Percentiles rank a stretch among this genome's conserved stretches.
Evolutionary conservation across 345 rosid species (phyloP).

Genomic region (Salix viminalis): DNA sequence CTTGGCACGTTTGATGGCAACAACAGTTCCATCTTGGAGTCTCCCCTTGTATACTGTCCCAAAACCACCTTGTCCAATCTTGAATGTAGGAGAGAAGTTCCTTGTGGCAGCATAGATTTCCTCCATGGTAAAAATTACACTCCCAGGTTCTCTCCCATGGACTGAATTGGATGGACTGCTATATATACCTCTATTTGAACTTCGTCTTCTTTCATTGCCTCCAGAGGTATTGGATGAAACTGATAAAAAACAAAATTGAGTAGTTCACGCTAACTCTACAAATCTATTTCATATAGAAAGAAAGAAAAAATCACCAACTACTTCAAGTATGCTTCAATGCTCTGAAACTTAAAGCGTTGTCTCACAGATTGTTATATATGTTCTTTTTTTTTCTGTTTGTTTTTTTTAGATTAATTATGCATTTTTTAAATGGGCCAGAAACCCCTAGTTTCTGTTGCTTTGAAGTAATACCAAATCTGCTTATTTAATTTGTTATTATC

Average conservation of each 20-base stretch:
- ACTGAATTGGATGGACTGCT: conserved; percentile 28
- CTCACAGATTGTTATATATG: too few species aligned
- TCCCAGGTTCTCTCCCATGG: conserved; percentile 40
- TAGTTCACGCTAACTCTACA: not conserved
- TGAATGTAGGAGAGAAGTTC: conserved; percentile 73
- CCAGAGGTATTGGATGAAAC: conserved; percentile 33
- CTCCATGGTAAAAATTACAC: conserved; percentile 47
- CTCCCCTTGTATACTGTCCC: conserved; percentile 89
- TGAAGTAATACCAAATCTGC: not conserved
- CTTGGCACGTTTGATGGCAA: conserved; percentile 87
- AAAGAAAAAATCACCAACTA: not conserved
- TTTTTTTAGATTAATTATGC: not conserved
- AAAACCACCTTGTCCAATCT: conserved; percentile 87
- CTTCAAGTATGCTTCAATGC: not conserved
- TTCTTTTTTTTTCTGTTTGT: too few species aligned
- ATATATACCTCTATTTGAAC: conserved; percentile 39
- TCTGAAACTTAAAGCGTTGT: not conserved
- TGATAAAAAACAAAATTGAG: conserved; percentile 1
- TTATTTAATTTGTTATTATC: not conserved
- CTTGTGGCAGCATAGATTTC: conserved; percentile 64
- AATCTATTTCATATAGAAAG: not conserved
- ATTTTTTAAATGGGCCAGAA: not conserved
- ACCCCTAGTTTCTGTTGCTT: not conserved
- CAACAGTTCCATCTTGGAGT: conserved; percentile 63
- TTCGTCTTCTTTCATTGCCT: conserved; percentile 36